Evolutionary conservation across 768 basidiomycete genomes (phyloP).

Genomic region (Tylopilus sp.): DNA sequence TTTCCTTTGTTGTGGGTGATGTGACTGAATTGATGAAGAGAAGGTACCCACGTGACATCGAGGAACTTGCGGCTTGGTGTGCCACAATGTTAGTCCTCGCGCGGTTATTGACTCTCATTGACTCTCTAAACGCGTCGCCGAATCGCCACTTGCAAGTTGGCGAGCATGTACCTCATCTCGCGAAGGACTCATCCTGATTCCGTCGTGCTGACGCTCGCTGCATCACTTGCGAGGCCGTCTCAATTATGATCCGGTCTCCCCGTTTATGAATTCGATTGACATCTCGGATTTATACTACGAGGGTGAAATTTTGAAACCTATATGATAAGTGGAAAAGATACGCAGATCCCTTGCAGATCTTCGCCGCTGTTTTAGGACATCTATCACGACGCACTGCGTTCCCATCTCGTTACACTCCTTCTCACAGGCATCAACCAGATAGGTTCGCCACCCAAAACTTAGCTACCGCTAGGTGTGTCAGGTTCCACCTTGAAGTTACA

Average conservation of each 20-base stretch:
- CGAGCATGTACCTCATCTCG: slow-evolving; percentile 15
- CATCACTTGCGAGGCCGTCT: slow-evolving; percentile 14
- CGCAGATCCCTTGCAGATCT: slow-evolving; percentile 25
- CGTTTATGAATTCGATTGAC: slow-evolving; percentile 4
- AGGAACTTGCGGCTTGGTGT: slow-evolving; percentile 1
- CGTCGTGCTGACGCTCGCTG: background rate
- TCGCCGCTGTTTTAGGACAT: slow-evolving; percentile 18
- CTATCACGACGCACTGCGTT: slow-evolving; percentile 16
- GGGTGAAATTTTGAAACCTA: slow-evolving; percentile 5
- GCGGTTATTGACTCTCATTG: background rate
- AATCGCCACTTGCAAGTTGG: slow-evolving; percentile 2
- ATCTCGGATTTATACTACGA: slow-evolving; percentile 17
- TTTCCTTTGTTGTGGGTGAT: background rate
- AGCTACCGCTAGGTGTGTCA: background rate
- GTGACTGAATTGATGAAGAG: background rate
- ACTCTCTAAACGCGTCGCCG: slow-evolving; percentile 12
- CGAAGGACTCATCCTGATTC: slow-evolving; percentile 14
- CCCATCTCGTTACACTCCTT: slow-evolving; percentile 15
- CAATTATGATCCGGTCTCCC: slow-evolving; percentile 19
- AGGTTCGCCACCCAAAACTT: background rate
- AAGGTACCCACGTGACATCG: background rate
- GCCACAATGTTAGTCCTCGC: background rate
- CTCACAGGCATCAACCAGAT: background rate
- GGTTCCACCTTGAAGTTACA: slow-evolving; percentile 1
- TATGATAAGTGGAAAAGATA: slow-evolving; percentile 7